A percentile compares a stretch with the other conserved stretches of the same genome.
These are phyloP conservation scores for Corynascus novoguineensis DNA, from an alignment of 495 filamentous ascomycete species.

Conservation along the genomic window DNA sequence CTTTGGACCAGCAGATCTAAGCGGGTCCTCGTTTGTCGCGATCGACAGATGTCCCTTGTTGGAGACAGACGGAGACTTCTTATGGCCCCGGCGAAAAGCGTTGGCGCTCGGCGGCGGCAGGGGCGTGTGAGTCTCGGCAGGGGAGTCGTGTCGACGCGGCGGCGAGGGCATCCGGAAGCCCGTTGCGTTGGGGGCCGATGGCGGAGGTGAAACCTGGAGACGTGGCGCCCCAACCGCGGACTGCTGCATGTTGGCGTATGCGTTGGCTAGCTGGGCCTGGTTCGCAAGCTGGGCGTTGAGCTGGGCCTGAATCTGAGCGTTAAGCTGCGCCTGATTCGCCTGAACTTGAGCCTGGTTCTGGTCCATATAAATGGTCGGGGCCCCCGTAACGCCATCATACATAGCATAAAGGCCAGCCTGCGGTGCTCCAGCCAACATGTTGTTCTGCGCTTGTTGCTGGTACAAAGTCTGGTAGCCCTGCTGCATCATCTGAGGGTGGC, in stretches of 20 bases:
- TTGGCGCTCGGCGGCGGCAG: conserved; percentile 75
- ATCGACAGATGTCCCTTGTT: conserved; percentile 54
- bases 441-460: conserved; percentile 48
- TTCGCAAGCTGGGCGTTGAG: conserved; percentile 29
- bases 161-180: conserved; percentile 58
- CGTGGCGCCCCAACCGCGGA: conserved; percentile 45
- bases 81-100: conserved; percentile 86
- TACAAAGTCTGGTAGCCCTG: conserved; percentile 43
- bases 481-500: conserved; percentile 39
- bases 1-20: conserved; percentile 65
- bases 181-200: conserved; percentile 47
- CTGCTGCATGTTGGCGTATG: conserved; percentile 33
- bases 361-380: conserved; percentile 61
- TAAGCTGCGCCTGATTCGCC: conserved; percentile 34
- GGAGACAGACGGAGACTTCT: conserved; percentile 78
- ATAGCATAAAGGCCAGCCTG: conserved; percentile 65
- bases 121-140: conserved; percentile 59
- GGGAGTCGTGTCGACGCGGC: conserved; percentile 55
- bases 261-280: conserved; percentile 31
- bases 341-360: conserved; percentile 42
- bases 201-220: conserved; percentile 76
- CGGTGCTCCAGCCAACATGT: conserved; percentile 48
- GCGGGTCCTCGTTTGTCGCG: conserved; percentile 46
- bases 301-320: conserved; percentile 39
- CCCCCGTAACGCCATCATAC: conserved; percentile 76